phyloP scores from a whole-genome alignment of 306 rosid species.

The Benincasa hispida region DNA sequence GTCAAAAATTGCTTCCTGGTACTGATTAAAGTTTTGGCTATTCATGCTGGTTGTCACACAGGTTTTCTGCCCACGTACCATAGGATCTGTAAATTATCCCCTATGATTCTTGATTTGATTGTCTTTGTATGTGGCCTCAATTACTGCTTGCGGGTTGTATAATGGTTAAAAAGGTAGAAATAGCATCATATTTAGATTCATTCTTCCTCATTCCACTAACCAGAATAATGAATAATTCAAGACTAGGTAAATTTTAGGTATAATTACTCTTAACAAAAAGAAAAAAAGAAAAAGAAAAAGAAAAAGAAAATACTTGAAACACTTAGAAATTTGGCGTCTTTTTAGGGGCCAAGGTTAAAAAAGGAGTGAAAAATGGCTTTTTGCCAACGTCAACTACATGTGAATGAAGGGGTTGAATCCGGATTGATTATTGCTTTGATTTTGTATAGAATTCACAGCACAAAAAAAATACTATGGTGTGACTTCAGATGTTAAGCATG shows the following conservation, averaged over 20 bases:
- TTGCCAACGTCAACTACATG: no score
- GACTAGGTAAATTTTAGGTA: background rate
- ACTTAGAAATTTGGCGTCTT: no score
- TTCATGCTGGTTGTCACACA: background rate
- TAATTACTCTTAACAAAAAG: background rate
- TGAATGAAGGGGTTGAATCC: no score
- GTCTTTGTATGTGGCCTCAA: background rate
- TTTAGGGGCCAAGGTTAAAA: no score
- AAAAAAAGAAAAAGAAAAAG: background rate
- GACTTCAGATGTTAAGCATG: no score
- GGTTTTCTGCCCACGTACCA: background rate
- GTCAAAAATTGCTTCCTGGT: constrained; percentile 63
- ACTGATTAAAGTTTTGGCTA: constrained; percentile 23
- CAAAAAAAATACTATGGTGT: no score
- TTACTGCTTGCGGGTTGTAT: background rate
- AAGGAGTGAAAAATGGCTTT: no score
- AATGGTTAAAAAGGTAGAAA: background rate
- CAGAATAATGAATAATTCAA: background rate
- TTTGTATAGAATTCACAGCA: no score
- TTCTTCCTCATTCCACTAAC: background rate
- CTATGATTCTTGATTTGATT: background rate
- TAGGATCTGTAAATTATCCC: background rate
- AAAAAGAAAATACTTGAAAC: no score
- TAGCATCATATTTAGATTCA: background rate
- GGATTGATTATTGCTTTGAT: no score